Conservation (phyloP, 1,284 basidiomycete genomes). For the Hymenochaete sp. region DNA sequence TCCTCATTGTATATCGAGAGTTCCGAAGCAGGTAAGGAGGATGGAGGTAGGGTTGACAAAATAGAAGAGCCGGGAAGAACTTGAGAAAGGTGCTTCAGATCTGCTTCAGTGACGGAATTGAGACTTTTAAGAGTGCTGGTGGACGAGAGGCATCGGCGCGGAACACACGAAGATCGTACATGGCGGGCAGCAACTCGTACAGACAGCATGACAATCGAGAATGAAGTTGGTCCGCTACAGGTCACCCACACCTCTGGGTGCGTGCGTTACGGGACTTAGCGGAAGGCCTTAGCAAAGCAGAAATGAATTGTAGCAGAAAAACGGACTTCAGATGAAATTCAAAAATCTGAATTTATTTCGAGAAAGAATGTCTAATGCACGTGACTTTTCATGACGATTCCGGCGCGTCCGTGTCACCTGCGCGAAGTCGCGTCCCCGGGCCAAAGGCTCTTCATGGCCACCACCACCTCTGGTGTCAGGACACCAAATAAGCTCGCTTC, state of each 20-base stretch:
- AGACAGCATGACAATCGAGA: no score
- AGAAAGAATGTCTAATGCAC: neutral
- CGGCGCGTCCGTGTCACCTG: no score
- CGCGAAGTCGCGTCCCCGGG: no score
- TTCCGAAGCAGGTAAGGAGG: slow-evolving; percentile 34
- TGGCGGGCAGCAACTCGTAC: slow-evolving; percentile 7
- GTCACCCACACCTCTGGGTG: no score
- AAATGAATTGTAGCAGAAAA: no score
- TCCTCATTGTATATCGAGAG: slow-evolving; percentile 82
- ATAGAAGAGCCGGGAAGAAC: slow-evolving; percentile 54
- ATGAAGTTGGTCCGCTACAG: no score
- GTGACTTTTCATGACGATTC: no score
- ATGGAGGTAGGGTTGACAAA: slow-evolving; percentile 54
- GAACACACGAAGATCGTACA: neutral
- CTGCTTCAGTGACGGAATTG: slow-evolving; percentile 42
- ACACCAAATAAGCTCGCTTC: neutral
- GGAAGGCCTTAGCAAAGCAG: no score
- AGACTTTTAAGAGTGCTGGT: slow-evolving; percentile 21
- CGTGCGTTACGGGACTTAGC: no score
- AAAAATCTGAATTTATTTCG: no score
- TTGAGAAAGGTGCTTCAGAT: slow-evolving; percentile 54
- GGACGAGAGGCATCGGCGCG: slow-evolving; percentile 11
- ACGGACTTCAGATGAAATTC: no score
- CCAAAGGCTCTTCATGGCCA: neutral
- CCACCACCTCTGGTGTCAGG: slow-evolving; percentile 9